Conservation (phyloP, 352 stramenopile genomes). For the Globisporangium yorkense region DNA sequence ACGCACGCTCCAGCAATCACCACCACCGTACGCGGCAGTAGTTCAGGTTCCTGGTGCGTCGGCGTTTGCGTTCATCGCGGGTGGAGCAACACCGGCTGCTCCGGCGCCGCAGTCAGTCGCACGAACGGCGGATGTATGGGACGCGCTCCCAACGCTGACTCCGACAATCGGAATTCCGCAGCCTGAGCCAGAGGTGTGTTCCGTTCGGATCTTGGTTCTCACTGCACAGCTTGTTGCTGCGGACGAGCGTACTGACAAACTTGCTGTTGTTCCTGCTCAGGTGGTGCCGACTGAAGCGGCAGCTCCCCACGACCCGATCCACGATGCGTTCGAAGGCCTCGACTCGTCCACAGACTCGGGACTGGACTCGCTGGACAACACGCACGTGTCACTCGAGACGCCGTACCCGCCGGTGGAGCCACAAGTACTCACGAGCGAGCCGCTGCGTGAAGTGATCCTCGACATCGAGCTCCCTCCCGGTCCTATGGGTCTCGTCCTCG, state of each 20-base stretch:
- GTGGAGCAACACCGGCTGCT: conserved; percentile 1
- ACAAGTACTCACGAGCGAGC: conserved; percentile 27
- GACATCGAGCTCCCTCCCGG: conserved; percentile 76
- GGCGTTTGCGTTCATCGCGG: conserved; percentile 47
- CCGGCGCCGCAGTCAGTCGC: conserved; percentile 9
- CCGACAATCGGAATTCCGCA: conserved; percentile 10
- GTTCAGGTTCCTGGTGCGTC: conserved; percentile 17
- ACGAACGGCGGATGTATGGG: conserved; percentile 44
- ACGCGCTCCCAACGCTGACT: conserved; percentile 46
- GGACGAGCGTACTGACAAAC: neutral
- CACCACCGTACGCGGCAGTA: conserved; percentile 6
- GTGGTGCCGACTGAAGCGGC: neutral
- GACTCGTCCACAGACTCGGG: conserved; percentile 34
- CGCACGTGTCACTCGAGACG: conserved; percentile 22
- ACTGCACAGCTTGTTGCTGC: neutral
- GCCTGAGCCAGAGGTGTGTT: conserved; percentile 1
- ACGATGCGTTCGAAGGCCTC: conserved; percentile 77
- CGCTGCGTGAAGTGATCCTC: conserved; percentile 69
- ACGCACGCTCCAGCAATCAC: conserved; percentile 1
- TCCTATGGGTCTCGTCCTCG: conserved; percentile 79
- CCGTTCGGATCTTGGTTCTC: neutral
- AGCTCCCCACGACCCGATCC: conserved; percentile 49
- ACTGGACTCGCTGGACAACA: conserved; percentile 28
- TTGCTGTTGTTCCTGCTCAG: neutral
- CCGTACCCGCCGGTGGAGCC: conserved; percentile 20